Base-by-base conservation (phyloP, 306 rosid species). In the Macrotyloma uniflorum region DNA sequence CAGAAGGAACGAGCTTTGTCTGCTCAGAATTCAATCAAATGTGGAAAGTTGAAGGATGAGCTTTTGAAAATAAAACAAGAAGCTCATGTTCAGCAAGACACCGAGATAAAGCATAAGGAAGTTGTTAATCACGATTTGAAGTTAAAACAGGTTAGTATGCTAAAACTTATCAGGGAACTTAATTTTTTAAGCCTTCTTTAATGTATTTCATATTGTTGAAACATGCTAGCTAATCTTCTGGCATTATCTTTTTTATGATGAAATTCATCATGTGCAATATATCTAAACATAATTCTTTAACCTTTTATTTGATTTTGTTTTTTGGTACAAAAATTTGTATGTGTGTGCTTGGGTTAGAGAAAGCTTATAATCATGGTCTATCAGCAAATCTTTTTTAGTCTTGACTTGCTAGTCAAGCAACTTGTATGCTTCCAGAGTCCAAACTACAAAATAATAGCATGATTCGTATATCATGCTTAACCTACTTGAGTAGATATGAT, bases 61-160 rank as follows among this genome's bases (percentile, higher is more conserved):
- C 87, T 93, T 72, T 78, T 78, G 3, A 87, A 74, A 65, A 45
- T 88, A 79, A 90, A 82, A 79, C 80, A 70, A 14, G 87, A 86
- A 79, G 93, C 80, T 77, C 87, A 84, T 70, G 43, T 75, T 81
- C 80, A 69, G 82, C 81, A 67, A 50, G 90, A 85, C 16, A 78
- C 81, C 8, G 87, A 84, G 80, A 73, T 78, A 51, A 70, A 22
- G 79, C 80, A 20, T 6, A 61, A 30, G 59, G 74, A 80, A 77
- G 71, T 40, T 36, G 69, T 63, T 71, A 80, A 75, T 40, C 78
- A 46, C 13, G 78, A 89, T 33, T 66, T 87, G 84, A 93, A 90
- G 84, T 49, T 72, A 63, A 91, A 68, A 75, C 91, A 89, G 97
- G 97, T 89, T 47, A 83, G 93, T 87, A 82, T 65, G 12, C 70